phyloP scores from a whole-genome alignment of 169 alveolate genomes.

The Plasmodium malariae region DNA sequence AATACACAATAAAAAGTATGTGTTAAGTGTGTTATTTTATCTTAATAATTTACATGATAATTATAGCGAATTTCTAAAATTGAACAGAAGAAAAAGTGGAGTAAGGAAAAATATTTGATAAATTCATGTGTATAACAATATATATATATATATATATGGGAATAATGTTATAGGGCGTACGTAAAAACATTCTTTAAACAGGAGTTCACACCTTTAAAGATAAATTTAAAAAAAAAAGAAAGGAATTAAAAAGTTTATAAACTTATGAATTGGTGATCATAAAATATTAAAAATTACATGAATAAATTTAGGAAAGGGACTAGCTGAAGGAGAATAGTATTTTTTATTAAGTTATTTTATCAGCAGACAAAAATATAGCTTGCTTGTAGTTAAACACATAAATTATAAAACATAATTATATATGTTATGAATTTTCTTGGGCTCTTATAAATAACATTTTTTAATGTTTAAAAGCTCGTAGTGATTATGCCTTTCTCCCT shows the following conservation, averaged over 20 bases:
- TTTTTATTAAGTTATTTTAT: too few relatives aligned
- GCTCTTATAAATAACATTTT: neutral
- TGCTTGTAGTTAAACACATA: too few relatives aligned
- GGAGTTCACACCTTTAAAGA: neutral
- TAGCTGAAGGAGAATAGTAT: too few relatives aligned
- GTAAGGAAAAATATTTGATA: neutral
- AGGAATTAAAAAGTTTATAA: neutral
- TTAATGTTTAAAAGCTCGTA: neutral
- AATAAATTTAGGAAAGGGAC: too few relatives aligned
- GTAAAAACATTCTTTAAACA: neutral
- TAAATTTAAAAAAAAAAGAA: neutral
- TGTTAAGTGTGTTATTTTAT: conserved; percentile 4
- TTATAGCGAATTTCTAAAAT: conserved; percentile 4
- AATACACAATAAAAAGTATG: conserved; percentile 7
- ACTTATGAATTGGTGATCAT: too few relatives aligned
- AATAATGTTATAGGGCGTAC: neutral
- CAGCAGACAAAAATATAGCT: too few relatives aligned
- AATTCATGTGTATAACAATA: neutral
- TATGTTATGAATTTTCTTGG: too few relatives aligned
- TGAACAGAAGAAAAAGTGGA: neutral
- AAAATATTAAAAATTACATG: too few relatives aligned
- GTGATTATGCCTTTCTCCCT: conserved; percentile 23
- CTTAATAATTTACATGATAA: neutral
- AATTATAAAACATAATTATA: too few relatives aligned
- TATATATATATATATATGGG: neutral